Evolutionary conservation across 202 grass and related monocot species (phyloP).

Genomic region (Schoenoplectus triqueter): DNA sequence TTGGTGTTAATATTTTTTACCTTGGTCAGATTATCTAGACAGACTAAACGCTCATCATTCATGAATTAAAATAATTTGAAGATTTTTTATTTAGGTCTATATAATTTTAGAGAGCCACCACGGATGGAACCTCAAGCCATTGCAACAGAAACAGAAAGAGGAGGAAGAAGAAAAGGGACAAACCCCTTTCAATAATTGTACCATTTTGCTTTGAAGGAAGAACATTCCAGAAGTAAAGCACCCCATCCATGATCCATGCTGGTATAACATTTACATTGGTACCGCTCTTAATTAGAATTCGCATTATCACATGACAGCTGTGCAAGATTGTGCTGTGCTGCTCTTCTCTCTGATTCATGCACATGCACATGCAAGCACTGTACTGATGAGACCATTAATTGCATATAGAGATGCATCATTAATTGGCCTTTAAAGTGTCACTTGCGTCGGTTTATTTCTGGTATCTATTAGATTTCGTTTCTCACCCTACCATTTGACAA

Average conservation of each 20-base stretch:
- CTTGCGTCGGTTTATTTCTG: neutral
- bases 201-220: neutral
- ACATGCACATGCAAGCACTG: neutral
- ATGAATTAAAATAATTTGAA: neutral
- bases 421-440: neutral
- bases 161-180: neutral
- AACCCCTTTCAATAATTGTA: neutral
- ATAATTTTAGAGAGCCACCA: too few species aligned
- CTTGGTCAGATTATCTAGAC: too few species aligned
- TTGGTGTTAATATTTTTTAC: too few species aligned
- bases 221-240: constrained; percentile 8
- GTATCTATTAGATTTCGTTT: neutral
- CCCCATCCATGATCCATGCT: neutral
- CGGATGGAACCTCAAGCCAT: neutral
- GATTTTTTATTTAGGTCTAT: neutral
- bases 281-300: neutral
- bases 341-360: neutral
- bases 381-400: neutral
- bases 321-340: neutral
- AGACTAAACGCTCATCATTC: neutral
- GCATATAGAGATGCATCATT: neutral
- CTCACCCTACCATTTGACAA: neutral
- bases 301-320: constrained; percentile 5
- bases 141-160: neutral
- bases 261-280: too few species aligned